Evolutionary conservation across 2,329 filamentous ascomycete species (phyloP), one percentile per base, ranked within the genome.

Genomic region (Bipolaris sorokiniana): DNA sequence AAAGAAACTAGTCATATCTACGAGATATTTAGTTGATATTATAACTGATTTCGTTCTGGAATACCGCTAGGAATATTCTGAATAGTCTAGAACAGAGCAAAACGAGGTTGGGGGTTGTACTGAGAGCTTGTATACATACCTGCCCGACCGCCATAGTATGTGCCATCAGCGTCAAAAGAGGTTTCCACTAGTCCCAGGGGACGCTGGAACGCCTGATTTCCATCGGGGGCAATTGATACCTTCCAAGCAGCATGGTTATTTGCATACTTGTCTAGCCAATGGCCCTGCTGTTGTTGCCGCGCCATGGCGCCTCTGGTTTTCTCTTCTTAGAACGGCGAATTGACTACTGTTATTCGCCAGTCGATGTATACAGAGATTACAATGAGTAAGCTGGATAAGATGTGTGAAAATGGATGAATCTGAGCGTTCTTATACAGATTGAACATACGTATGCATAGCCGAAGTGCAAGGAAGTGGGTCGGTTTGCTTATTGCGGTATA

Each of bases 101-200:
- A 55, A n/a, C 5, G 18, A 23, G 4, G 23, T 40, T 20, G 10
- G 18, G 10, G 1, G 5, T 15, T 26, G 16, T 16, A n/a, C 31
- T 4, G 23, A 18, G 9, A 41, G 26, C 4, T 23, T 26, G 36
- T 41, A 13, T 50, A 50, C 55, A 9, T 50, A 58, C 55, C 55
- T 18, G 80, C 80, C 50, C 79, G 69, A 5, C 80, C 80, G 53
- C 79, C 78, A 48, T 71, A 79, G 46, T 78, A 73, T 5, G 69
- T 60, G 3, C 80, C 80, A 64, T 82, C 80, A 0, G 65, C 63
- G 56, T 82, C 79, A 66, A 82, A 82, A 10, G 73, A 73, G 1
- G 68, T 73, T 54, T 82, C 80, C 0, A 81, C 76, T 5, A 80
- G 68, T 0, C 80, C 80, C 1, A 81, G 58, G 0, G 77, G 78